Base-by-base conservation (phyloP, 2,329 filamentous ascomycete genomes). In the Fusarium pseudocircinatum region DNA sequence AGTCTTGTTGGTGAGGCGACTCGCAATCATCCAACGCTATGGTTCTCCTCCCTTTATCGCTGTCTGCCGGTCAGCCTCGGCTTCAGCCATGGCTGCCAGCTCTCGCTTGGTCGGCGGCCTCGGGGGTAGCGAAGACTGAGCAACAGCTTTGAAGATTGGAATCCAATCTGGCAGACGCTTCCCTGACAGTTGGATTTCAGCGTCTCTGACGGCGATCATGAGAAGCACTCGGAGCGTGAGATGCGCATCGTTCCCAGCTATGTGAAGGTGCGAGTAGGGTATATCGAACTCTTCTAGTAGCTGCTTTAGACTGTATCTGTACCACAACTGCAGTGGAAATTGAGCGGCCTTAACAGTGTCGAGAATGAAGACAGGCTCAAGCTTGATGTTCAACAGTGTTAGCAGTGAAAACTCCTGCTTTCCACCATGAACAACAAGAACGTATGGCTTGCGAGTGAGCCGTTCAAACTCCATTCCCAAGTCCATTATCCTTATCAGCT, bases 231-330 rank as follows among this genome's bases (percentile, higher is more conserved):
- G 70, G 15, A 79, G 70, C 8, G 54, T 64, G 13, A 77, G 74
- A 32, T 77, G 73, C 14, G 78, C 77, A 52, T 78, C 75, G 28
- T 79, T 80, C 3, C 76, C 75, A 9, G 77, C 76, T 6, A 65
- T 43, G 24, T 79, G 76, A 22, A 79, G 56, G 2, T 50, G 6
- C 7, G 16, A 4, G 47, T 34, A 52, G 0, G 47, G n/a, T 15
- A 52, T 15, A 9, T 52, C 0, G 0, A 52, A 52, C 47, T 52
- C 47, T 4, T 36, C 47, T 0, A 52, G 8, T 3, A 52, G 16
- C 4, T 52, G 30, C n/a, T 52, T 52, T 0, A 24, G 6, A 12
- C 16, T 26, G 16, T 34, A 4, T 4, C 30, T 36, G 16, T 52
- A 34, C 47, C 30, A 52, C 1, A 52, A 0, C 12, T 52, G 30